Base-by-base conservation (phyloP, 1,139 yeast species). In the Candida smagusa region DNA sequence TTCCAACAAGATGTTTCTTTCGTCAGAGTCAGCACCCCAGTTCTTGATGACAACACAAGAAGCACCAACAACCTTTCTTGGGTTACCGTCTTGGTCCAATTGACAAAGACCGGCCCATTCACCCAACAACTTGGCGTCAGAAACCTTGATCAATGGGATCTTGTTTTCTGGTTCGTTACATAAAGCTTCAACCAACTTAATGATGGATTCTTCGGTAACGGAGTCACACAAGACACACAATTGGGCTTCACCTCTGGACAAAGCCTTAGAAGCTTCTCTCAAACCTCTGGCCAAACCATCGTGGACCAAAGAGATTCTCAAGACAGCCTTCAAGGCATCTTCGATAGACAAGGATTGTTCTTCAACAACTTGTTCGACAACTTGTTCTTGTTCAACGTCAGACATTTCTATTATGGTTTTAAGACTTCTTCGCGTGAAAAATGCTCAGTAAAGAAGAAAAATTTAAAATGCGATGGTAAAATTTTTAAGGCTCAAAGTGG, bases 101-200 rank as follows among this genome's bases (percentile, higher is more conserved):
- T 89, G 92, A 80, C 97, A 94, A 62, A 92, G 83, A 84, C 99
- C 99, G 66, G 97, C 98, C 99, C 98, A 92, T 81, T 92, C 97
- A 82, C 99, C 99, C 69, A 92, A 85, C 80, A 88, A 88, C 85
- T 92, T 92, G 69, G 97, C 96, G 71, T 94, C 98, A 60, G 97
- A 88, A 60, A 92, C 97, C 86, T 92, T 92, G 84, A 94, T 86
- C 74, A 92, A 82, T 64, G 98, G 97, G 61, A 92, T 88, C 79
- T 88, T 88, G 75, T 84, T 82, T 70, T 88, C 95, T 68, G 95
- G 88, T 76, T 88, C 96, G 80, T 89, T 88, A 79, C 97, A 90
- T 68, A 92, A 84, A 77, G 97, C 97, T 85, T 94, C 98, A 63
- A 94, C 92, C 72, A 92, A 87, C 79, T 90, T 89, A 71, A 87